phyloP scores from a whole-genome alignment of 805 yeast genomes.

The Clavispora asparagi region DNA sequence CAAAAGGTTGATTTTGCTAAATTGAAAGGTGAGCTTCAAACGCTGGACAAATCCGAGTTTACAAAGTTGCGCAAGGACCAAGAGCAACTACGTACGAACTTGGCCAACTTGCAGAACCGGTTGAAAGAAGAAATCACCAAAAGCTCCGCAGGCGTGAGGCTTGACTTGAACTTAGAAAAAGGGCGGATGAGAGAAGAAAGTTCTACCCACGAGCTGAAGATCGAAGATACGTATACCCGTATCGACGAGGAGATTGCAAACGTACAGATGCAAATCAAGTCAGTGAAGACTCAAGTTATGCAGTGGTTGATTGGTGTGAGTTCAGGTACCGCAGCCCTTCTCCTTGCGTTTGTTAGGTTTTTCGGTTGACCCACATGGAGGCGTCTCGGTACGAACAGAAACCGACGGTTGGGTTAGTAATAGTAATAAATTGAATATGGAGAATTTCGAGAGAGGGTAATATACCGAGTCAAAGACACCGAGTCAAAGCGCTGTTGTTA shows the following conservation, averaged over 20 bases:
- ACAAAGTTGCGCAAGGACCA: conserved; percentile 79
- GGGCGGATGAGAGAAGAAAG: conserved; percentile 94
- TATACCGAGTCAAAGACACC: too few species aligned
- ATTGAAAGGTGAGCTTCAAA: conserved; percentile 83
- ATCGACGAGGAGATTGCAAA: conserved; percentile 94
- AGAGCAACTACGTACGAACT: conserved; percentile 75
- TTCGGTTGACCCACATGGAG: conserved; percentile 46
- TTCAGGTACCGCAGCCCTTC: conserved; percentile 94
- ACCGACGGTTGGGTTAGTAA: too few species aligned
- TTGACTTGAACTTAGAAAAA: conserved; percentile 89
- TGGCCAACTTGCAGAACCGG: conserved; percentile 79
- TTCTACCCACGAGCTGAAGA: conserved; percentile 86
- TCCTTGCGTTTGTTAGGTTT: conserved; percentile 85
- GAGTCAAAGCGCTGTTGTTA: too few species aligned
- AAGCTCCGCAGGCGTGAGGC: conserved; percentile 81
- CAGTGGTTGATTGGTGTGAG: conserved; percentile 99
- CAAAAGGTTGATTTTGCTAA: conserved; percentile 97
- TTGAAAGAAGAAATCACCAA: conserved; percentile 89
- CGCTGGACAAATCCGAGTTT: conserved; percentile 82
- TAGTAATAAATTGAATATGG: too few species aligned
- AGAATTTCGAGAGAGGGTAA: too few species aligned
- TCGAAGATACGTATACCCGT: conserved; percentile 90
- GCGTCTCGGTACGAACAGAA: not conserved
- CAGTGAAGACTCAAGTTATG: conserved; percentile 93
- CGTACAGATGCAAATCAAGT: conserved; percentile 91